Evolutionary conservation across 2,329 filamentous ascomycete species (phyloP).

Genomic region (Diaporthe eres): DNA sequence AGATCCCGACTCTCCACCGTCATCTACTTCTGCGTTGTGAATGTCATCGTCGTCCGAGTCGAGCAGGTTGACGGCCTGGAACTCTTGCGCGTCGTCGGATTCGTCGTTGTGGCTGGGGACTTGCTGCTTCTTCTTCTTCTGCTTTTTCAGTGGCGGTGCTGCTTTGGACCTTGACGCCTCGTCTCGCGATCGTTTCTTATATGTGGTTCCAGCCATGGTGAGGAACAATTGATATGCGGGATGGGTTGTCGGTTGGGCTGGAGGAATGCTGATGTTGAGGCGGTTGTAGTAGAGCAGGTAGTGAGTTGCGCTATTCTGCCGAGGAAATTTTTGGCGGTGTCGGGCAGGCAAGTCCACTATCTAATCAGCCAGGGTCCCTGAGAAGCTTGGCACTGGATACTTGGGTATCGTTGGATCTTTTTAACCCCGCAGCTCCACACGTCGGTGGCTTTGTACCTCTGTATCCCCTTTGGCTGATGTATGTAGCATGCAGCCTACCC

Average conservation of each 20-base stretch:
- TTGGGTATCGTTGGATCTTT: not conserved
- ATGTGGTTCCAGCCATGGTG: conserved; percentile 49
- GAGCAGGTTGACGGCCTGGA: conserved; percentile 66
- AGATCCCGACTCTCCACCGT: conserved; percentile 52
- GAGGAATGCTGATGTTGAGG: not conserved
- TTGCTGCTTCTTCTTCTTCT: conserved; percentile 58
- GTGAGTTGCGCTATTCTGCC: conserved; percentile 30
- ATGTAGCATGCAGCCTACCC: not conserved
- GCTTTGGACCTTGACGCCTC: conserved; percentile 51
- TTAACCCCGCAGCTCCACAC: not conserved
- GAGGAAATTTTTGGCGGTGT: conserved; percentile 41
- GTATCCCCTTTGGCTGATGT: not conserved
- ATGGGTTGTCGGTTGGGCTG: not conserved
- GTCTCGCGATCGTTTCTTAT: conserved; percentile 52
- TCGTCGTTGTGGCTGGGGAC: conserved; percentile 67
- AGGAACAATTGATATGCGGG: not conserved
- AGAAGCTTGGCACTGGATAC: no score
- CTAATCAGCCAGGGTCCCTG: not conserved
- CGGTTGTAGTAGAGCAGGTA: not conserved
- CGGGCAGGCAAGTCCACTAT: not conserved
- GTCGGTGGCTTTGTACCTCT: not conserved
- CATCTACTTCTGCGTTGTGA: conserved; percentile 66
- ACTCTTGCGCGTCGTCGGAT: conserved; percentile 53
- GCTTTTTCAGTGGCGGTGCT: conserved; percentile 64
- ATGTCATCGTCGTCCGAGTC: conserved; percentile 72